Base-by-base conservation (phyloP, 768 basidiomycete genomes). In the Mycena olivaceomarginata region DNA sequence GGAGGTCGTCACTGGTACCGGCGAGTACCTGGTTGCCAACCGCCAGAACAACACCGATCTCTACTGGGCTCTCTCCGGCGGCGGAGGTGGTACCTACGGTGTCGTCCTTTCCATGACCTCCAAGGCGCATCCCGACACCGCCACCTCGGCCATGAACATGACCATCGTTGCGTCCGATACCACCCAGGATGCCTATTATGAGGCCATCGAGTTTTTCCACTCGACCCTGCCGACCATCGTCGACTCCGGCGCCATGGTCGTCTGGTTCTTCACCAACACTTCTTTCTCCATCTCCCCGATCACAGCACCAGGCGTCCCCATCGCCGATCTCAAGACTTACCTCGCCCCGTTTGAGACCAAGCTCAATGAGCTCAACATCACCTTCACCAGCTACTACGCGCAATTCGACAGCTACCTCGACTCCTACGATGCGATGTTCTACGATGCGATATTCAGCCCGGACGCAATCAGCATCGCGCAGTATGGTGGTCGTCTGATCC, bases 51-150 rank as follows among this genome's bases (percentile, higher is more conserved):
- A 87, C 69, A 2, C 80, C 0, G 86, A 87, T 56, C 80, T 87
- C 57, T 86, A 84, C 80, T 87, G 86, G 86, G 86, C 79, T 6
- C 80, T 86, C 48, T 81, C 84, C 22, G 85, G 85, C 37, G 85
- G 74, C 11, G 74, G 74, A 43, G 74, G 67, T n/a, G 70, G 70
- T 31, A 76, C 62, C 25, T 76, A 71, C 46, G 75, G 75, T 45
- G 63, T 72, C 39, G 63, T 71, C 20, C 22, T 65, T 43, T 64
- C 69, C 60, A 67, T 76, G 70, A 76, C 75, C 18, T 40, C 39
- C 53, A 64, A 60, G 46, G 70, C 75, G 15, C 70, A 72, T 56
- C 70, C 62, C 4, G 70, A 72, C 56, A 37, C 64, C 53, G 37
- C 63, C 46, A 43, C 43, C 45, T 56, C 60, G n/a, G 75, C 62